phyloP scores from a whole-genome alignment of 2,329 filamentous ascomycete genomes.

The Hirsutella rhossiliensis region DNA sequence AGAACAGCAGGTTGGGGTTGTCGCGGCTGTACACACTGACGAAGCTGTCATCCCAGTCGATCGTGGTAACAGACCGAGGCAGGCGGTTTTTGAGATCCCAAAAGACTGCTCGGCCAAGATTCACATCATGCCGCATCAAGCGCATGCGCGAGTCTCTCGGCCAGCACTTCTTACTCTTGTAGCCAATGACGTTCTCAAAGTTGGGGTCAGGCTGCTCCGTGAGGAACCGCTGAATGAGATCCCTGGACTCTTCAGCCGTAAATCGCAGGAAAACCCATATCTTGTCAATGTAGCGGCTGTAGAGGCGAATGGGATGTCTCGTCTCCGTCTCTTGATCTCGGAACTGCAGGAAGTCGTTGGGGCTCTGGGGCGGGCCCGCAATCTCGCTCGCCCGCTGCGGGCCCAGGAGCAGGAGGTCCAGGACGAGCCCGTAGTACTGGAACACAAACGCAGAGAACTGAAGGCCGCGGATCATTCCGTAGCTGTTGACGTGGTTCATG shows the following conservation, averaged over 20 bases:
- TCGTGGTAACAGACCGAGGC: constrained; percentile 87
- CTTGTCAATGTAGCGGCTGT: constrained; percentile 94
- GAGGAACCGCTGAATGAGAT: constrained; percentile 92
- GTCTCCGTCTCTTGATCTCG: constrained; percentile 85
- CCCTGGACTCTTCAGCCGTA: constrained; percentile 82
- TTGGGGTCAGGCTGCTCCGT: constrained; percentile 98
- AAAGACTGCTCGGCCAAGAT: constrained; percentile 92
- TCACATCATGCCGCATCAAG: constrained; percentile 96
- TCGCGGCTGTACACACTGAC: constrained; percentile 96
- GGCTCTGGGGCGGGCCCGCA: constrained; percentile 81
- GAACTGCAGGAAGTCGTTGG: constrained; percentile 97
- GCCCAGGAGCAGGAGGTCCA: constrained; percentile 84
- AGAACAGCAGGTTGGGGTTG: constrained; percentile 93
- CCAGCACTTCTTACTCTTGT: constrained; percentile 99
- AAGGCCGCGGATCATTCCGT: constrained; percentile 93
- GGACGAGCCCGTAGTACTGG: constrained; percentile 93
- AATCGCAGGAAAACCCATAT: constrained; percentile 98
- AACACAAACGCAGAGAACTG: constrained; percentile 99
- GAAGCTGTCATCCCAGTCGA: constrained; percentile 99
- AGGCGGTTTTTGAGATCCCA: constrained; percentile 98
- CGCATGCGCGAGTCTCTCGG: constrained; percentile 95
- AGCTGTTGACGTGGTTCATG: constrained; percentile 99
- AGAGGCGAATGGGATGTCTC: constrained; percentile 90
- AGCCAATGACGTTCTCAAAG: constrained; percentile 98
- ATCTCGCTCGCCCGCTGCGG: constrained; percentile 96